phyloP scores from a whole-genome alignment of 768 basidiomycete genomes.

The Rhizopogon vulgaris region DNA sequence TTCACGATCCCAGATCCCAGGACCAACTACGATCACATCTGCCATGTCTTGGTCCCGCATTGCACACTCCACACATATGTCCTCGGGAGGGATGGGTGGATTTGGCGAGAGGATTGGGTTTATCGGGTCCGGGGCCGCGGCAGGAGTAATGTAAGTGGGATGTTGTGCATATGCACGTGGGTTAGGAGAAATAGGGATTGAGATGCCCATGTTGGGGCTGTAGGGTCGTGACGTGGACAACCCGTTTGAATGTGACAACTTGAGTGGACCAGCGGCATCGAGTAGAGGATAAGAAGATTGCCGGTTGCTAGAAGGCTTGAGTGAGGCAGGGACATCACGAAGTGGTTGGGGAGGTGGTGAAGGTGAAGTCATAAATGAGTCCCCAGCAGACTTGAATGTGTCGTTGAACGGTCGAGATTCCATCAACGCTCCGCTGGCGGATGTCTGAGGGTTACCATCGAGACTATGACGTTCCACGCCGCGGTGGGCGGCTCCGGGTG shows the following conservation, averaged over 20 bases:
- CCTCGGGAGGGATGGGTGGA: slow-evolving; percentile 54
- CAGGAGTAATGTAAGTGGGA: slow-evolving; percentile 68
- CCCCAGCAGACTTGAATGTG: slow-evolving; percentile 27
- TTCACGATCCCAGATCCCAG: slow-evolving; percentile 87
- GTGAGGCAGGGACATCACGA: slow-evolving; percentile 24
- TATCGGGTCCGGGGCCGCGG: slow-evolving; percentile 45
- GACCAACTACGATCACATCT: slow-evolving; percentile 82
- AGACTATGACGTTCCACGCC: slow-evolving; percentile 48
- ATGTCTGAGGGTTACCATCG: slow-evolving; percentile 31
- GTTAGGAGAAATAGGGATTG: slow-evolving; percentile 59
- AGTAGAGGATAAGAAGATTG: slow-evolving; percentile 40
- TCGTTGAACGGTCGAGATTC: slow-evolving; percentile 24
- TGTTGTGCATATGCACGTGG: slow-evolving; percentile 67
- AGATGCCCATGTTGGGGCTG: slow-evolving; percentile 29
- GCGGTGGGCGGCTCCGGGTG: slow-evolving; percentile 37
- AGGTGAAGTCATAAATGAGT: slow-evolving; percentile 16
- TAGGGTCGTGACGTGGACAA: slow-evolving; percentile 55
- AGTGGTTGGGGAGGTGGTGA: slow-evolving; percentile 15
- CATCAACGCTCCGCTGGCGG: slow-evolving; percentile 14
- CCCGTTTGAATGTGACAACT: slow-evolving; percentile 45
- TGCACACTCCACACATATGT: slow-evolving; percentile 93
- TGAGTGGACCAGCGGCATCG: slow-evolving; percentile 28
- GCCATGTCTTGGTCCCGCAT: slow-evolving; percentile 99
- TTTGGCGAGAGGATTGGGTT: slow-evolving; percentile 58
- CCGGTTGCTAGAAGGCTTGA: slow-evolving; percentile 37